Evolutionary conservation across 2,329 filamentous ascomycete species (phyloP).

Genomic region (Neofusicoccum laricinum): DNA sequence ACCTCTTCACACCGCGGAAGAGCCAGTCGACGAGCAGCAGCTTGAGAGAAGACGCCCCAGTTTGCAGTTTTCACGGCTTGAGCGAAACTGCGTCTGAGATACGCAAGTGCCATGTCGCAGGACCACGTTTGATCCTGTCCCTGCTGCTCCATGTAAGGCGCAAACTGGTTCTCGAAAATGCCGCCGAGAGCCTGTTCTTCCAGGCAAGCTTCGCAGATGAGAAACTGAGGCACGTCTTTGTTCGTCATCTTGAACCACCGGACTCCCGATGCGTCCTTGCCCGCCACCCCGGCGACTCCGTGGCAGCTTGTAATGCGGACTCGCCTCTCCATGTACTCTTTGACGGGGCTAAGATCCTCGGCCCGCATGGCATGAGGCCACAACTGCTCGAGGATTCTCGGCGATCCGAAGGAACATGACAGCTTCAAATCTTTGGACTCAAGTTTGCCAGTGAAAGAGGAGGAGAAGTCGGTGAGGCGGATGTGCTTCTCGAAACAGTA

Average conservation of each 20-base stretch:
- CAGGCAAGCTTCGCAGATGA: background rate
- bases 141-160: background rate
- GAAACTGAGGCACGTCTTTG: background rate
- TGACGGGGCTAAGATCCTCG: background rate
- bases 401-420: background rate
- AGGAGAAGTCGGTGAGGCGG: background rate
- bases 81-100: background rate
- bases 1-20: slow-evolving; percentile 44
- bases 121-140: background rate
- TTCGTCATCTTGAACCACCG: background rate
- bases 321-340: background rate
- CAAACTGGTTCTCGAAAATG: background rate
- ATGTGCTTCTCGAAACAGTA: background rate
- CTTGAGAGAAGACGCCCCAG: slow-evolving; percentile 32
- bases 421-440: background rate
- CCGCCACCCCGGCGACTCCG: background rate
- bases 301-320: background rate
- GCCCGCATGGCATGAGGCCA: background rate
- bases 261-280: background rate
- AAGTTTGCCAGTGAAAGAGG: background rate
- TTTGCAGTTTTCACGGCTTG: background rate
- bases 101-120: background rate
- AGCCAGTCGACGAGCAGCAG: slow-evolving; percentile 56
- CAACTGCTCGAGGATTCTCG: background rate
- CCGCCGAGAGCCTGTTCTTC: background rate